Base-by-base conservation (phyloP, 148 eudicot species). In the Mesembryanthemum crystallinum region DNA sequence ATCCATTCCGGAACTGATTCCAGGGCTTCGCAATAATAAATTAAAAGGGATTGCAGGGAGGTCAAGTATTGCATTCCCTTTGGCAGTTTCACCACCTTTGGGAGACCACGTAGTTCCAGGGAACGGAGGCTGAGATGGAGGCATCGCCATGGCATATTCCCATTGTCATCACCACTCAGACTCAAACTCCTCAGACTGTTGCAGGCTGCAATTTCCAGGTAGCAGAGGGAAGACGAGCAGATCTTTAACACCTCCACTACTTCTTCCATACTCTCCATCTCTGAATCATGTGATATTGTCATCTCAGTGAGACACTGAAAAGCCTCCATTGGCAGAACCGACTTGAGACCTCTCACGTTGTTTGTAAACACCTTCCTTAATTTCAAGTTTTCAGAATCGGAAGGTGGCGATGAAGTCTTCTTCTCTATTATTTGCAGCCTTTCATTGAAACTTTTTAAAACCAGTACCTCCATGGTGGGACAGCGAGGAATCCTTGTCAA, bases 51-150 rank as follows among this genome's bases (percentile, higher is more conserved):
- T 47, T 27, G 68, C 24, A 78, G 81, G 20, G 57, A 7, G n/a
- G 60, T 39, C 49, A 73, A 57, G 59, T 73, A 29, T 6, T 28
- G 71, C 65, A 71, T 71, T 21, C 58, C 76, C 60, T 42, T 13
- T 4, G 76, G 71, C 21, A 78, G 52, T 33, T 13, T 64, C 52
- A 1, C 43, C 64, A 71, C 5, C 60, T 33, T 39, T 4, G 75
- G 71, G 11, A 77, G 75, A 15, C 25, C n/a, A 37, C 15, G 18
- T 20, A 72, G 55, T 27, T 14, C 14, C 71, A 72, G 37, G 18
- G 39, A 63, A 18, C 28, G 64, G 8, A 78, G 71, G 17, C 67
- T 21, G 6, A 23, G 66, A 14, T 6, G 18, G n/a, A 73, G 14
- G 58, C 32, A 52, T 29, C 55, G 17, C 76, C 81, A 72, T 28